Base-by-base conservation (phyloP, 2,329 filamentous ascomycete species). In the Cladosporium halotolerans region DNA sequence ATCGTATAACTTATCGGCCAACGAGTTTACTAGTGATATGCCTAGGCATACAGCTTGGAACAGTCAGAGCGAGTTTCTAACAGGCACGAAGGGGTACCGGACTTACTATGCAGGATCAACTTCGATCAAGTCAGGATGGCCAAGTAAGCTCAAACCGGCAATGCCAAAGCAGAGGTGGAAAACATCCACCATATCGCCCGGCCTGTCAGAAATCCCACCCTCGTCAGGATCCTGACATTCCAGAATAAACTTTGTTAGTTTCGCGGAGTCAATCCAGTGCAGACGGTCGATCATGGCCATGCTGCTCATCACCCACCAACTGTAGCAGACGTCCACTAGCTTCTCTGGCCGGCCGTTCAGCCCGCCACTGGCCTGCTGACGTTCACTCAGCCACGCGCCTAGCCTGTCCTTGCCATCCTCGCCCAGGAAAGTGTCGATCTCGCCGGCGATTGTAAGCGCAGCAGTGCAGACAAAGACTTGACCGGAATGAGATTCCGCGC, bases 221-320 rank as follows among this genome's bases (percentile, higher is more conserved):
- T 79, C 73, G 54, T 95, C 86, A 1, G 82, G 76, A 68, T 99
- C 93, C 74, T 99, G 93, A 65, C 89, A 96, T 58, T 79, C 79
- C 55, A 99, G 73, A 52, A 99, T 96, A 71, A 96, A 99, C 19
- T 72, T 70, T 48, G 84, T 79, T 63, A 99, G 79, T 66, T 88
- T 88, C 54, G 84, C 78, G 46, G 84, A 81, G 73, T 99, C 89
- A 67, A 99, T 95, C 93, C 93, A 99, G 69, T 96, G 88, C 50
- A 90, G 79, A 52, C 85, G 84, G 51, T 80, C 84, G 61, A 99
- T 88, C 79, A 97, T 96, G 43, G 87, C 85, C 61, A 99, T 74
- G 68, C 91, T 96, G 66, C 88, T 92, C 66, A 92, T 75, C 42
- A 97, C 93, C 93, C 93, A 99, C 93, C 93, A 99, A 69, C 89